Conservation (phyloP, 306 rosid species). For the Dryas octopetala region DNA sequence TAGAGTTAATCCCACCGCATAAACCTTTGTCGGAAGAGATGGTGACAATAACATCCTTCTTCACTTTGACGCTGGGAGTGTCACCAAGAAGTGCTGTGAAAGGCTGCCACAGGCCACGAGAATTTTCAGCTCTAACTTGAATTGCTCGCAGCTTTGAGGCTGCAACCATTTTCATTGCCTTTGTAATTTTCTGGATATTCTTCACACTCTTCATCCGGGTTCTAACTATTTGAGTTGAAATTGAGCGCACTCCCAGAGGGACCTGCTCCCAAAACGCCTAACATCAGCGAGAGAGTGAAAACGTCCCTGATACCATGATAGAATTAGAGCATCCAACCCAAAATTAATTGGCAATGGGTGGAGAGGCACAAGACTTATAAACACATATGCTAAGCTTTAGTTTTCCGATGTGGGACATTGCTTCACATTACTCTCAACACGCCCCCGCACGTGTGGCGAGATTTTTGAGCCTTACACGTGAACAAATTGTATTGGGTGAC, state of each 20-base stretch:
- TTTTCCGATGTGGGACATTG: too few species aligned
- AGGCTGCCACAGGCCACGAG: slow-evolving; percentile 98
- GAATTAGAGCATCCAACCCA: too few species aligned
- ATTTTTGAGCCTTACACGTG: too few species aligned
- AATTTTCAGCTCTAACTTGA: slow-evolving; percentile 81
- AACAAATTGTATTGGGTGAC: too few species aligned
- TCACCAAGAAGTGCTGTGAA: slow-evolving; percentile 95
- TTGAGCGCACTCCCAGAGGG: slow-evolving; percentile 71
- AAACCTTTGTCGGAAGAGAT: slow-evolving; percentile 97
- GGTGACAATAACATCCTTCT: slow-evolving; percentile 79
- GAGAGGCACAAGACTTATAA: too few species aligned
- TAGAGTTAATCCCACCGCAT: slow-evolving; percentile 98
- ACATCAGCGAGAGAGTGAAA: too few species aligned
- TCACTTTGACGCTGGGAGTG: slow-evolving; percentile 62
- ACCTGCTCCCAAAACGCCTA: slow-evolving; percentile 79
- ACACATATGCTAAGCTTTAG: too few species aligned
- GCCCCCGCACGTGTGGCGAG: too few species aligned
- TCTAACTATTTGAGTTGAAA: slow-evolving; percentile 91
- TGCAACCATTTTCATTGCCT: slow-evolving; percentile 99
- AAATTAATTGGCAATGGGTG: too few species aligned
- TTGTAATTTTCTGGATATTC: slow-evolving; percentile 93
- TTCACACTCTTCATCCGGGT: slow-evolving; percentile 97
- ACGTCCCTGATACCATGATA: too few species aligned
- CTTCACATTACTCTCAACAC: too few species aligned
- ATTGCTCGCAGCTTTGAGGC: slow-evolving; percentile 92